Evolutionary conservation across 148 eudicot genomes (phyloP).

Genomic region (Pharnaceum exiguum): DNA sequence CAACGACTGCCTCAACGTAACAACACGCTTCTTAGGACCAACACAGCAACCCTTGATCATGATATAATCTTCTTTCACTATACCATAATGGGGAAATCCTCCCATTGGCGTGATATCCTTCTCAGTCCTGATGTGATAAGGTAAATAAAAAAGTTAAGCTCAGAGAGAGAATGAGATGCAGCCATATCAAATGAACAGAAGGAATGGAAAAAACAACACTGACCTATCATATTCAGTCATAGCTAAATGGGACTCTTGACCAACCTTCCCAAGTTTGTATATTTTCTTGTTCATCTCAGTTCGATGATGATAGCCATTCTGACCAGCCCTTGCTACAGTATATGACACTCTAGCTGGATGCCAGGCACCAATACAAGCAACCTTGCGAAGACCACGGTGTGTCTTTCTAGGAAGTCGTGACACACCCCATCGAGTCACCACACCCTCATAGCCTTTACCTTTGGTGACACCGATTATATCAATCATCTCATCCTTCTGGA

Average conservation of each 20-base stretch:
- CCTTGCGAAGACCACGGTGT: slow-evolving; percentile 86
- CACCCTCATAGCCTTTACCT: slow-evolving; percentile 90
- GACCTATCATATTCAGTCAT: slow-evolving; percentile 76
- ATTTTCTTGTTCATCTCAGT: slow-evolving; percentile 81
- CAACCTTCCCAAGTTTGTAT: slow-evolving; percentile 66
- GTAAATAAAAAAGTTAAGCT: neutral
- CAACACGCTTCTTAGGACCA: slow-evolving; percentile 76
- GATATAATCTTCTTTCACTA: slow-evolving; percentile 71
- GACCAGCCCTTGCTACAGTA: slow-evolving; percentile 86
- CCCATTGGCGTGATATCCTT: slow-evolving; percentile 81
- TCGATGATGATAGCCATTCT: slow-evolving; percentile 82
- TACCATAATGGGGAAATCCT: slow-evolving; percentile 80
- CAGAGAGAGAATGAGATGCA: neutral
- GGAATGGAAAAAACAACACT: neutral
- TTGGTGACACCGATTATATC: slow-evolving; percentile 85
- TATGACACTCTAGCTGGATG: slow-evolving; percentile 87
- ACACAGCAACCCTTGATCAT: slow-evolving; percentile 75
- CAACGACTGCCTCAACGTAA: slow-evolving; percentile 61
- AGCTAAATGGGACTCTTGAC: slow-evolving; percentile 55
- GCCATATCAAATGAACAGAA: neutral
- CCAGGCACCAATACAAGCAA: slow-evolving; percentile 86
- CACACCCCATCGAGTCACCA: slow-evolving; percentile 87
- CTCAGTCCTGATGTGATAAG: slow-evolving; percentile 46
- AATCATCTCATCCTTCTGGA: slow-evolving; percentile 75
- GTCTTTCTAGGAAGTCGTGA: slow-evolving; percentile 88